Evolutionary conservation across 495 filamentous ascomycete species (phyloP).

Genomic region (Amniculicola lignicola): DNA sequence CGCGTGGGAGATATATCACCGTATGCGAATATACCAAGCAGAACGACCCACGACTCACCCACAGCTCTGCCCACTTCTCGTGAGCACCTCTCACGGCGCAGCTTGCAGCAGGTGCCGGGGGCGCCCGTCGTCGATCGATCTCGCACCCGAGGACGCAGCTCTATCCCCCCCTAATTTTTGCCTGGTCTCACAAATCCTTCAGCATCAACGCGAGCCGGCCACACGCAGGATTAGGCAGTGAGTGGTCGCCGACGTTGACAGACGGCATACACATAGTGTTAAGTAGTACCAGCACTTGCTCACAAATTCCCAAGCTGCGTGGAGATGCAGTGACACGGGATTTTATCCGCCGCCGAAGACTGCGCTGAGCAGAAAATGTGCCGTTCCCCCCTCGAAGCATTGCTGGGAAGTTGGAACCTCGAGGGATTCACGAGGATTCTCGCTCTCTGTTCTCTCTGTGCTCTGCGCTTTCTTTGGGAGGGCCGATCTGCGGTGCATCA

Average conservation of each 20-base stretch:
- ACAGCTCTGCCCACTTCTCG: constrained; percentile 1
- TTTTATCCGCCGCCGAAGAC: not conserved
- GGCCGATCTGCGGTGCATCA: constrained; percentile 36
- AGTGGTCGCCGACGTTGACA: not conserved
- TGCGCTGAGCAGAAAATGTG: too few species aligned
- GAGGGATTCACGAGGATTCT: not conserved
- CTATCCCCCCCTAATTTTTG: constrained; percentile 11
- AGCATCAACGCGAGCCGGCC: constrained; percentile 14
- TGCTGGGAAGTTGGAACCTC: too few species aligned
- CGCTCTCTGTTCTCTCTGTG: not conserved
- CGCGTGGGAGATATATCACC: too few species aligned
- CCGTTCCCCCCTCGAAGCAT: too few species aligned
- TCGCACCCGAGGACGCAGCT: constrained; percentile 24
- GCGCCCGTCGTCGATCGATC: constrained; percentile 30
- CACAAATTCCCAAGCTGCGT: too few species aligned
- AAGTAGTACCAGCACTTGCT: not conserved
- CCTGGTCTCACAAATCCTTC: not conserved
- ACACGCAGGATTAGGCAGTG: not conserved
- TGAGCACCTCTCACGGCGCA: constrained; percentile 6
- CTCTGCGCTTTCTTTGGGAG: constrained; percentile 6
- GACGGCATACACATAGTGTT: not conserved
- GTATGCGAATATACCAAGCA: not conserved
- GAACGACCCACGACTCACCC: not conserved
- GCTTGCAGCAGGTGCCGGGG: constrained; percentile 12
- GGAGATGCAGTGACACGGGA: too few species aligned